These are phyloP conservation scores for Colletotrichum limetticola DNA, from an alignment of 2,329 filamentous ascomycete genomes.

Conservation along the genomic window DNA sequence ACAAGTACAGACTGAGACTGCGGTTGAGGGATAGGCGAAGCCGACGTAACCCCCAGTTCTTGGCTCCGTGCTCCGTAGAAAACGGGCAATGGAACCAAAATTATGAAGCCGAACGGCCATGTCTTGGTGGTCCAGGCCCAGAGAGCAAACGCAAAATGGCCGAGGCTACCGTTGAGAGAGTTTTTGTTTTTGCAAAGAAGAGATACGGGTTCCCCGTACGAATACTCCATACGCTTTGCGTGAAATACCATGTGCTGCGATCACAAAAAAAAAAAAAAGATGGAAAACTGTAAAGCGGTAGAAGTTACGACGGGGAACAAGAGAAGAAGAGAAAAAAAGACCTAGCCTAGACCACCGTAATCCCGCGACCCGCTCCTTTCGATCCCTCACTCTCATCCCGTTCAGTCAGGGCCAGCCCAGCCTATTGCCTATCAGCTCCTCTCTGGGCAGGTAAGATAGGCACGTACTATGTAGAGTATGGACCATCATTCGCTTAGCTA, in stretches of 20 bases:
- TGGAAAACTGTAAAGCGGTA: not conserved
- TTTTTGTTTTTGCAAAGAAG: not conserved
- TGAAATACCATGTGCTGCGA: too few relatives aligned
- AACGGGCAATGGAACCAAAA: not conserved
- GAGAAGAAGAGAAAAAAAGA: not conserved
- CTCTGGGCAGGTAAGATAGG: too few relatives aligned
- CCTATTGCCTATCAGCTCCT: too few relatives aligned
- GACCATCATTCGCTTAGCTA: not conserved
- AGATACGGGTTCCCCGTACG: not conserved
- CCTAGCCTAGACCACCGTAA: constrained; percentile 14
- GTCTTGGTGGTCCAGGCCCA: not conserved
- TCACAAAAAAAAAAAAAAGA: not conserved
- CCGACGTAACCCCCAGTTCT: not conserved
- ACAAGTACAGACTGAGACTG: not conserved
- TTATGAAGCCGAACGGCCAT: not conserved
- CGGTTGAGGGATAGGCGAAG: not conserved
- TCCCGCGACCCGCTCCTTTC: not conserved
- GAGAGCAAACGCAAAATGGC: not conserved
- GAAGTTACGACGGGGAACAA: not conserved
- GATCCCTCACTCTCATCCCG: not conserved
- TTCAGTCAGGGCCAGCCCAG: not conserved
- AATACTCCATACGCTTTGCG: not conserved
- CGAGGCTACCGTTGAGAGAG: not conserved
- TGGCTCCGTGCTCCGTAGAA: not conserved
- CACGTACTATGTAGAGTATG: too few relatives aligned